Conservation (phyloP, 495 filamentous ascomycete species). For the Aspergillus campestris region DNA sequence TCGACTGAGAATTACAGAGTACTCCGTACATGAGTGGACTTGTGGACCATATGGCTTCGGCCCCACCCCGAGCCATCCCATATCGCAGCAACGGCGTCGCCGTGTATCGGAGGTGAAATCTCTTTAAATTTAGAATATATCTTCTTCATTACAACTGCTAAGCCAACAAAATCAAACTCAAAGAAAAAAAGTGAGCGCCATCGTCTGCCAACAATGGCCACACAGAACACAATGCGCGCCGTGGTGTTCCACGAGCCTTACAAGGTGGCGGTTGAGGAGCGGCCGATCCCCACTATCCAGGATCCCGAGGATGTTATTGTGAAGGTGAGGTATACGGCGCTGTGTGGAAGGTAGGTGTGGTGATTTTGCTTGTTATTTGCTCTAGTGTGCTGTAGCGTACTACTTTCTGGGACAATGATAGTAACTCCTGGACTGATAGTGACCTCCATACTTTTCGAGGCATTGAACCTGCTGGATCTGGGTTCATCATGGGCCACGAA, state of each 20-base stretch:
- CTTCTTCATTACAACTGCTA: too few species aligned
- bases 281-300: constrained; percentile 50
- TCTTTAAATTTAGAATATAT: too few species aligned
- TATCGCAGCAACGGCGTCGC: too few species aligned
- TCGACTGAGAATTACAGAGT: too few species aligned
- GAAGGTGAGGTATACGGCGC: constrained; percentile 75
- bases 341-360: constrained; percentile 74
- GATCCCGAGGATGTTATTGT: constrained; percentile 72
- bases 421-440: constrained; percentile 29
- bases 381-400: not conserved
- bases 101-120: too few species aligned
- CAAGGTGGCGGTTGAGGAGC: constrained; percentile 40
- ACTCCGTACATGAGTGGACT: too few species aligned
- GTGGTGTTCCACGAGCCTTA: constrained; percentile 43
- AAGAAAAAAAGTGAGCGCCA: too few species aligned
- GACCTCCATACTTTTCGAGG: constrained; percentile 90
- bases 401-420: too few species aligned
- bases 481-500: constrained; percentile 65
- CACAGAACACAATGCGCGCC: constrained; percentile 34
- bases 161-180: too few species aligned
- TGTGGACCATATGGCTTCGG: too few species aligned
- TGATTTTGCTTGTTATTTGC: not conserved
- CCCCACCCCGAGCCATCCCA: too few species aligned
- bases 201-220: constrained; percentile 1
- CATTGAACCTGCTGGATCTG: constrained; percentile 55